phyloP scores from a whole-genome alignment of 1,284 basidiomycete species.

The Ceratobasidium sp. region DNA sequence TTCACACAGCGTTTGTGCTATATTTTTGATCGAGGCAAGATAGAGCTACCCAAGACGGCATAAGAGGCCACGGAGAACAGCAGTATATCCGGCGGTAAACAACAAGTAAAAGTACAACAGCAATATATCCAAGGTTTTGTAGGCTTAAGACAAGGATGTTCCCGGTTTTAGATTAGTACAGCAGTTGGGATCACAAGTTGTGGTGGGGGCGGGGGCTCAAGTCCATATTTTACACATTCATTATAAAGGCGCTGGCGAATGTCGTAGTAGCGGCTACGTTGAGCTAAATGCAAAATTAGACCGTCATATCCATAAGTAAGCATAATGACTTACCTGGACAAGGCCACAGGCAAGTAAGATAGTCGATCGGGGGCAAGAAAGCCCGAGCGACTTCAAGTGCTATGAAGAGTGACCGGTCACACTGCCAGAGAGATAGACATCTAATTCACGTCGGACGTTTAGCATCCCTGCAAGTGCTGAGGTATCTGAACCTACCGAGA shows the following conservation, averaged over 20 bases:
- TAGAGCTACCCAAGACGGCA: neutral
- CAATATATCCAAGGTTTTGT: neutral
- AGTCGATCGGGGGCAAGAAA: conserved; percentile 73
- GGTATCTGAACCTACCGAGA: conserved; percentile 64
- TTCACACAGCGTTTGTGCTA: neutral
- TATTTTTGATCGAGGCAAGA: neutral
- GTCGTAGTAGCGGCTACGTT: conserved; percentile 65
- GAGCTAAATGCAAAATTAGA: conserved; percentile 60
- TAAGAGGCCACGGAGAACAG: neutral
- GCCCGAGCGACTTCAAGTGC: conserved; percentile 77
- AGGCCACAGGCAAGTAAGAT: conserved; percentile 76
- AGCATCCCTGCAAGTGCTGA: neutral
- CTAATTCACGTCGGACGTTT: conserved; percentile 58
- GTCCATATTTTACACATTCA: conserved; percentile 67
- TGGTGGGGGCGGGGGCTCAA: conserved; percentile 57
- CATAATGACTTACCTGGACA: conserved; percentile 67
- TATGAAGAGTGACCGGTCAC: conserved; percentile 70
- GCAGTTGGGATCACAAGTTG: conserved; percentile 45
- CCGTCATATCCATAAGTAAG: conserved; percentile 5
- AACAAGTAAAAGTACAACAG: conserved; percentile 3
- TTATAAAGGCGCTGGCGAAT: conserved; percentile 65
- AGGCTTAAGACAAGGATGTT: neutral
- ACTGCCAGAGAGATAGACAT: conserved; percentile 72
- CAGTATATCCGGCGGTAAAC: neutral
- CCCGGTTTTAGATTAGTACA: conserved; percentile 20